A percentile compares a stretch with the other conserved stretches of the same genome.
Conservation (phyloP, 176 grass and related monocot species). For the Oryza meyeriana region DNA sequence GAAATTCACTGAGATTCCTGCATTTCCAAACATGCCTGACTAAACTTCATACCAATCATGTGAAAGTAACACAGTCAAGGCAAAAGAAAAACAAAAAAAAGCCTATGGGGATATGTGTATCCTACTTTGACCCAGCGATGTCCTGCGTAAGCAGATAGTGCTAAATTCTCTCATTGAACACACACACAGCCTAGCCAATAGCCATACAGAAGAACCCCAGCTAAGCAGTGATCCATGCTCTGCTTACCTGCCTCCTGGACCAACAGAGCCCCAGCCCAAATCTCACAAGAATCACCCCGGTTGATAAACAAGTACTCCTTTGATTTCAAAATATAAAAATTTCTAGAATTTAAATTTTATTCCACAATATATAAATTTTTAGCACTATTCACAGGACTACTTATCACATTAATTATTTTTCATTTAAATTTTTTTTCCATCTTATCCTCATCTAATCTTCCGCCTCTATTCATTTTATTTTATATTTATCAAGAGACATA, state of each 20-base stretch:
- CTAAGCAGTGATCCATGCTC: background rate
- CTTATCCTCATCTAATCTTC: no score
- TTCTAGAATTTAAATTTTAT: no score
- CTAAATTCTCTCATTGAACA: background rate
- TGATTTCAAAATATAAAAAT: no score
- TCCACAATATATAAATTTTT: no score
- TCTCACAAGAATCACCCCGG: background rate
- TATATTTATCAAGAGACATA: no score
- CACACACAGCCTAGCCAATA: background rate
- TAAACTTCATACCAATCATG: background rate
- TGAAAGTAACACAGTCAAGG: background rate
- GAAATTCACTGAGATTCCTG: background rate
- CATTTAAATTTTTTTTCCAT: no score
- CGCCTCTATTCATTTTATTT: no score
- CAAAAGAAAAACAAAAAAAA: background rate
- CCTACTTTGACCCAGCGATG: background rate
- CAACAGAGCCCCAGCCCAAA: background rate
- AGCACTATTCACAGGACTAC: no score
- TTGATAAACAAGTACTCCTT: slow-evolving; percentile 24
- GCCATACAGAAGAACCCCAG: background rate
- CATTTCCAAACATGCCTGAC: background rate
- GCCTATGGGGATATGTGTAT: background rate
- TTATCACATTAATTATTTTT: no score
- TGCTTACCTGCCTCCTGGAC: background rate
- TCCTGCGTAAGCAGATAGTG: background rate